Evolutionary conservation across 345 rosid species (phyloP), one percentile per base, ranked within the genome.

Genomic region (Euphorbia pulcherrima): DNA sequence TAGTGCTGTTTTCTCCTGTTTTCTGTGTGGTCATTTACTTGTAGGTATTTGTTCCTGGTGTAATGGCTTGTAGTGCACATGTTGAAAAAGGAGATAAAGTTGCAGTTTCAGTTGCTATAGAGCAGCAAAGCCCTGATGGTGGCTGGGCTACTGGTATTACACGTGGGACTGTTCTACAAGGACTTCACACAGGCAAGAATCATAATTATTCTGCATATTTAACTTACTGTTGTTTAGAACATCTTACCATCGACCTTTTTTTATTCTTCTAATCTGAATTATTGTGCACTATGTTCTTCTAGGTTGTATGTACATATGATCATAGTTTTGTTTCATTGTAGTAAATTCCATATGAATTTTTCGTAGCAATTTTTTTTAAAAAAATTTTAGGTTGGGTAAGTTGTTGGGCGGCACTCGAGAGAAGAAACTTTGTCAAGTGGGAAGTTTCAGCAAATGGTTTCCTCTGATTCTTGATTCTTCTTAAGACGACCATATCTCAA

Each of bases 31-130:
- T 52, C 24, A 59, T 78, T 58, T 53, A 70, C 55, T 71, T 80
- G 70, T 82, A 94, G 99, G 88, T 89, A 28, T 94, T 77, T 80
- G 97, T 94, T 65, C 99, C 99, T 58, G 99, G 99, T 80, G 92
- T 87, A 52, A 65, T 89, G 89, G 99, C 97, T 66, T 91, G 99
- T 76, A 91, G 95, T 75, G 86, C 97, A 52, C 97, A 84, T 88
- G 99, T 91, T 20, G 99, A 94, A 83, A 82, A 83, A 83, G 99
- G 99, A 66, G 97, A 91, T 72, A 59, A 35, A 28, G 95, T 94
- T 79, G 97, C 99, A 65, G 97, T 94, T 80, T 91, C 97, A 68
- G 99, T 88, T 79, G 95, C 93, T 27, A 66, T 86, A 44, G 99
- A 94, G 85, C 95, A 87, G 67, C 86, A 87, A 24, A 67, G 70